Evolutionary conservation across 495 filamentous ascomycete species (phyloP), one percentile per base, ranked within the genome.

Genomic region (Chlorociboria aeruginascens): DNA sequence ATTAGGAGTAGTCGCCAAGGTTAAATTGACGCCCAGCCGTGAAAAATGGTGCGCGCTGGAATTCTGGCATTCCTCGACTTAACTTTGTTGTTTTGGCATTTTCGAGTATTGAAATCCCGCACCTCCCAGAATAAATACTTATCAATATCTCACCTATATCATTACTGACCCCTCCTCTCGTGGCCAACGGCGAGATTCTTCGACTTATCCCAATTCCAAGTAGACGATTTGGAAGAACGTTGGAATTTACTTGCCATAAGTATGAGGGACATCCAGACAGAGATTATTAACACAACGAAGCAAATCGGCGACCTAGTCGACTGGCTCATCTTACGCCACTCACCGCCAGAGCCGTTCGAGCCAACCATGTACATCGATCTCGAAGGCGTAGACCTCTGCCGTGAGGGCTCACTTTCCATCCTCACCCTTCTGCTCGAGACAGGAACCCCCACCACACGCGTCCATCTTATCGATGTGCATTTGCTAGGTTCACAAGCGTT

Each of bases 321-420:
- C 54, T 54, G 46, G 50, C 56, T 59, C 50, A 38, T 59, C 50
- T 33, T 51, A 32, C 47, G 38, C 50, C 53, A 56, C 51, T 37
- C 52, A 51, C 43, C 48, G 40, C 48, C 52, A 32, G 48, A 37
- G 16, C 44, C 45, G 53, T 44, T 64, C 48, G 8, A 34, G 51
- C 67, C 68, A 14, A 65, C 69, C 3, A 56, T 79, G 2, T 79
- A 72, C 57, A 43, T 79, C 38, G 74, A 79, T 53, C 56, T 80
- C 14, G 77, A 78, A 60, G 77, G 77, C 11, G 59, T 66, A 10
- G 54, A 63, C 6, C 70, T 78, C 34, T 64, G 45, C 32, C 63
- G 73, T 0, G 40, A 70, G 8, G 73, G 76, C 29, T 65, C 61
- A 11, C 57, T 79, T 4, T 76, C 71, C 12, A 62, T 80, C 39